Conservation (phyloP, 2,329 filamentous ascomycete genomes). For the Neofusicoccum cordaticola region DNA sequence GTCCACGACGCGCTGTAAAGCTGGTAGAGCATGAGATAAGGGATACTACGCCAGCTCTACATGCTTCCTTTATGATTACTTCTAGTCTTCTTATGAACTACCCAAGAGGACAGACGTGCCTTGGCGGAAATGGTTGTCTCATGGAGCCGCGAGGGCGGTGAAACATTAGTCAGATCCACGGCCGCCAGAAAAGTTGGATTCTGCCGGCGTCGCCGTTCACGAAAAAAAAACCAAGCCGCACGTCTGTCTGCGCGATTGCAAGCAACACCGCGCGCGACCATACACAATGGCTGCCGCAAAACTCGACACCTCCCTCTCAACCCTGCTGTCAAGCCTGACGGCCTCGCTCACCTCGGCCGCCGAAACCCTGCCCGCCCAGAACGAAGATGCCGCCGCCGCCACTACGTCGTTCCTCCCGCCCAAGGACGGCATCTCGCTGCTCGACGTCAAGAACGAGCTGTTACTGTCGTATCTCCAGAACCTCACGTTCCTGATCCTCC, state of each 20-base stretch:
- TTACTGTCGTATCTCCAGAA: conserved; percentile 95
- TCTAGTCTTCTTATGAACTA: no score
- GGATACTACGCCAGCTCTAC: no score
- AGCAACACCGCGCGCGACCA: not conserved
- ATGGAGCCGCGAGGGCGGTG: not conserved
- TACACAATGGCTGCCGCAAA: conserved; percentile 13
- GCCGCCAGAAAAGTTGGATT: not conserved
- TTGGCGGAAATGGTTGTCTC: no score
- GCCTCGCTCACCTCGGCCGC: conserved; percentile 64
- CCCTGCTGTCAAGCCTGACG: conserved; percentile 44
- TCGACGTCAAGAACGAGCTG: conserved; percentile 96
- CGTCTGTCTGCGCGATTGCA: not conserved
- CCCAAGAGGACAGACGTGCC: no score
- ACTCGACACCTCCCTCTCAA: conserved; percentile 36
- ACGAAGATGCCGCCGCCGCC: conserved; percentile 36
- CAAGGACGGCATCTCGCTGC: conserved; percentile 83
- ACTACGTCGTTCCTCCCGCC: conserved; percentile 63
- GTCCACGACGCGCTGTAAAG: no score
- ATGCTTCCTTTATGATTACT: no score
- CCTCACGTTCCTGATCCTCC: conserved; percentile 79
- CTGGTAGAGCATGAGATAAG: no score
- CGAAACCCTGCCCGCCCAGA: conserved; percentile 41
- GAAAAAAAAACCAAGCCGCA: not conserved
- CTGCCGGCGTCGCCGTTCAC: not conserved
- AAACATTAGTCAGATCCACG: not conserved